These are phyloP conservation scores for Tolypocladium amazonense DNA, from an alignment of 2,329 filamentous ascomycete species.

Conservation along the genomic window DNA sequence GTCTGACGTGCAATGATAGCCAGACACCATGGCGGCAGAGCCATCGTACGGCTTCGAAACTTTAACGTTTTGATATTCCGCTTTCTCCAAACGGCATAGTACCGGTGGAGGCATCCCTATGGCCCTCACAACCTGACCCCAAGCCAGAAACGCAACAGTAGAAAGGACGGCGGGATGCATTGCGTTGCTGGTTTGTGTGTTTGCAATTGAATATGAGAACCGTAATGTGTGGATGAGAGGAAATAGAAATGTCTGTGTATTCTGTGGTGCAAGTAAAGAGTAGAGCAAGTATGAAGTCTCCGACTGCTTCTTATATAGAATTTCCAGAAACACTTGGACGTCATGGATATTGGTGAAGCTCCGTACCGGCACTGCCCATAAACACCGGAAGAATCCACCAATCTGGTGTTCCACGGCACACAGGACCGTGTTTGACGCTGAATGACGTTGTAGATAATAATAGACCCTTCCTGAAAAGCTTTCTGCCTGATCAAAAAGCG, in stretches of 20 bases:
- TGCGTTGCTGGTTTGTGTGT: neutral
- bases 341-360: neutral
- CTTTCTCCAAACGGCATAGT: neutral
- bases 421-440: neutral
- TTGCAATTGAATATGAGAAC: neutral
- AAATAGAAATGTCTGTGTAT: neutral
- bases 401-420: neutral
- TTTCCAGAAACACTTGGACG: neutral
- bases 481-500: neutral
- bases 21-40: neutral
- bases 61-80: neutral
- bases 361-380: neutral
- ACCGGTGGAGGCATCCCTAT: neutral
- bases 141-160: neutral
- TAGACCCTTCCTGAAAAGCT: neutral
- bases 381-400: neutral
- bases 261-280: neutral
- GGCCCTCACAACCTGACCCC: neutral
- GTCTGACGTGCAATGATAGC: neutral
- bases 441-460: neutral
- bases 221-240: neutral
- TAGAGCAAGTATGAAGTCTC: neutral
- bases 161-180: neutral
- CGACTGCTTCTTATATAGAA: neutral
- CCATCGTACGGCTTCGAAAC: neutral